Base-by-base conservation (phyloP, 2,329 filamentous ascomycete species). In the Ceratocystis eucalypticola region DNA sequence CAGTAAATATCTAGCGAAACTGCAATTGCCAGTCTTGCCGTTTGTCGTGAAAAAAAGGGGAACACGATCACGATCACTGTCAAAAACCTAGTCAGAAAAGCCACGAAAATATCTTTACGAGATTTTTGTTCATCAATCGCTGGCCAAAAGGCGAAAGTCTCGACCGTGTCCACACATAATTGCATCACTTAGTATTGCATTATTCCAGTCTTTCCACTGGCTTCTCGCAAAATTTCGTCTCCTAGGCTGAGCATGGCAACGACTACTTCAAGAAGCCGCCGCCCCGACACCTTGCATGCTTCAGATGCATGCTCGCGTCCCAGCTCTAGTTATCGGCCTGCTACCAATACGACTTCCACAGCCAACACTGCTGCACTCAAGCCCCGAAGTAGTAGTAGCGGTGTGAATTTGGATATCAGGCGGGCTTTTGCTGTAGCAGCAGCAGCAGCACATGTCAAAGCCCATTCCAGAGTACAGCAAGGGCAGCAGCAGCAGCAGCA, bases 361-460 rank as follows among this genome's bases (percentile, higher is more conserved):
- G 8, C 44, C 17, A 55, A 57, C 59, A 55, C 55, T 61, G 30
- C 55, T 61, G 55, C 45, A 57, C 57, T 62, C 41, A 65, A 65
- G 30, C 55, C 57, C 55, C 66, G 57, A 33, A 57, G 45, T 28
- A 46, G 25, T 37, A 64, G 62, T 44, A 64, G 61, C 28, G 66
- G 66, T 46, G 57, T 62, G 30, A 67, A 67, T 50, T 46, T 65
- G n/a, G 66, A 67, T 46, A 67, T 67, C 53, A 59, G 66, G n/a
- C 66, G 55, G 57, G 66, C 63, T 44, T 67, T 67, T 63, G 66
- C 66, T 28, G 57, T 59, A 7, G 66, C 33, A 57, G 55, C 64
- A 28, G 64, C 55, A 12, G 61, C 61, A 50, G 61, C 61, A 46
- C 61, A 63, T 48, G 61, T 45, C 25, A 63, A 63, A 63, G 61